Evolutionary conservation across 192 early-diverging fungal species (phyloP).

Genomic region (Backusella psychrophila): DNA sequence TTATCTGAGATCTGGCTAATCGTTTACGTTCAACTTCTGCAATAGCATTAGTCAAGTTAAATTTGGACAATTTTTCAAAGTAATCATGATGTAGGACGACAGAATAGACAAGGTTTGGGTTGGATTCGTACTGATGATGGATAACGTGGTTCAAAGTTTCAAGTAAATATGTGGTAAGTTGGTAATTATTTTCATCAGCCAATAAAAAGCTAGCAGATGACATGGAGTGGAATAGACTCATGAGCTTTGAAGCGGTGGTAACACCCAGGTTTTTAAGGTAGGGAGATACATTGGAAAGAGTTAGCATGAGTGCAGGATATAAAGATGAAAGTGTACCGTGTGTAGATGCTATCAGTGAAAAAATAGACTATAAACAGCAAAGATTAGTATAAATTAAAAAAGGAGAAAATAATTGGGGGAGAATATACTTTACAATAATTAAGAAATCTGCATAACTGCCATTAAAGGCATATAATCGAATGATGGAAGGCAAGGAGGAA

Average conservation of each 20-base stretch:
- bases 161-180: constrained; percentile 68
- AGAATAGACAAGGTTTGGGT: constrained; percentile 78
- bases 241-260: constrained; percentile 67
- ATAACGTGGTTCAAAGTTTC: constrained; percentile 83
- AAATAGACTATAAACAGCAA: constrained; percentile 57
- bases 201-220: constrained; percentile 77
- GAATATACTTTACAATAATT: constrained; percentile 60
- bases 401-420: neutral
- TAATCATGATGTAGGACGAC: constrained; percentile 72
- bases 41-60: constrained; percentile 66
- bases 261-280: constrained; percentile 75
- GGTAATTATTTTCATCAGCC: constrained; percentile 75
- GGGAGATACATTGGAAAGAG: constrained; percentile 82
- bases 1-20: constrained; percentile 40
- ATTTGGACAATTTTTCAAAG: constrained; percentile 63
- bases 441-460: constrained; percentile 81
- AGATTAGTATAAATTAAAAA: neutral
- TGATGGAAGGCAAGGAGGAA: constrained; percentile 52
- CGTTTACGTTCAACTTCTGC: constrained; percentile 58
- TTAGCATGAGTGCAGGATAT: constrained; percentile 75
- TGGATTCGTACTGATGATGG: constrained; percentile 82
- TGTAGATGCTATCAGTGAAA: constrained; percentile 73
- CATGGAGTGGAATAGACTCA: constrained; percentile 75
- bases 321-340: constrained; percentile 60
- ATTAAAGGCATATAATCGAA: constrained; percentile 59